phyloP scores from a whole-genome alignment of 2,329 filamentous ascomycete genomes.

The Trichoderma semiorbis region DNA sequence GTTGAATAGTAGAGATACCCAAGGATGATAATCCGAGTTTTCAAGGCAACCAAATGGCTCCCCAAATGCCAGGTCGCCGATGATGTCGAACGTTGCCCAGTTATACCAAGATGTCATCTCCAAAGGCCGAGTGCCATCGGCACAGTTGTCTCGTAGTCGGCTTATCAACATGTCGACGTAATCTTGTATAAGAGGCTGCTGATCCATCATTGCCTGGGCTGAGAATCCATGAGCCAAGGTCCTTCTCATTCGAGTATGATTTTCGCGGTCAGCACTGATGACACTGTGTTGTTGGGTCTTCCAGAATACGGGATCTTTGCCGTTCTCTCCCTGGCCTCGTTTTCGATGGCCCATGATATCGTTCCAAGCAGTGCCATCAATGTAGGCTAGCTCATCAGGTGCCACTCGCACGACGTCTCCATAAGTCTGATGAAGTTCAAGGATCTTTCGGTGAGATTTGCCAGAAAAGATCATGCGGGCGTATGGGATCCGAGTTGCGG shows the following conservation, averaged over 20 bases:
- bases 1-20: conserved; percentile 26
- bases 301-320: conserved; percentile 14
- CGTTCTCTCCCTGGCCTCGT: conserved; percentile 16
- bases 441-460: neutral
- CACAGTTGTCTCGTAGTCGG: conserved; percentile 22
- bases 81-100: conserved; percentile 30
- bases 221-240: conserved; percentile 30
- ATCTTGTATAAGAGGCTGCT: conserved; percentile 28
- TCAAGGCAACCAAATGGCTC: conserved; percentile 29
- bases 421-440: neutral
- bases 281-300: conserved; percentile 16
- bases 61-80: conserved; percentile 31
- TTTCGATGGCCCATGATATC: conserved; percentile 23
- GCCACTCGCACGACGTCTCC: conserved; percentile 12
- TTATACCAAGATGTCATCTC: conserved; percentile 30
- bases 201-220: conserved; percentile 28
- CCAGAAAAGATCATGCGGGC: neutral
- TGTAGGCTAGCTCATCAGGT: conserved; percentile 7
- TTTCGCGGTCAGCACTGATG: conserved; percentile 20
- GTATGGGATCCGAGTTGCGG: neutral
- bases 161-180: conserved; percentile 29
- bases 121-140: conserved; percentile 12
- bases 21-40: conserved; percentile 26
- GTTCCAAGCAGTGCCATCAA: conserved; percentile 14
- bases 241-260: conserved; percentile 25